Conservation (phyloP, 2,329 filamentous ascomycete species). For the Neodidymelliopsis sp. region DNA sequence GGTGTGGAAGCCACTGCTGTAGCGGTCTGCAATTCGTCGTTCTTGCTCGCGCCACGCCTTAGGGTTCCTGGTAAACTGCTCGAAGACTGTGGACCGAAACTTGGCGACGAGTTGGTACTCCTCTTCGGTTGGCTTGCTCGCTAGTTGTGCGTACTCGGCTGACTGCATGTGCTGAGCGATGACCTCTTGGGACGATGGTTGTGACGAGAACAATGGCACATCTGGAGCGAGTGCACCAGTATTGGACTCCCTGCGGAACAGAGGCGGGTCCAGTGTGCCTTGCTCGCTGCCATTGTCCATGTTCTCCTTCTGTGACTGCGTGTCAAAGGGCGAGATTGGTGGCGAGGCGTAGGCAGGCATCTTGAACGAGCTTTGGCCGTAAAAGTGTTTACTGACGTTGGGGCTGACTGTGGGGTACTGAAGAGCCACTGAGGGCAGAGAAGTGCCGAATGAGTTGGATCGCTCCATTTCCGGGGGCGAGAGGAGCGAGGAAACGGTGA, state of each 20-base stretch:
- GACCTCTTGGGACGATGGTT: slow-evolving; percentile 28
- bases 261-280: slow-evolving; percentile 44
- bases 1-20: too few relatives aligned
- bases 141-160: slow-evolving; percentile 35
- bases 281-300: slow-evolving; percentile 39
- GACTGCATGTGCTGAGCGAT: slow-evolving; percentile 49
- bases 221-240: slow-evolving; percentile 37
- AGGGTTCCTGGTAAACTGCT: slow-evolving; percentile 51
- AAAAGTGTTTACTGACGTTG: slow-evolving; percentile 26
- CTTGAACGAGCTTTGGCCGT: slow-evolving; percentile 27
- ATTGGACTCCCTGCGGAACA: slow-evolving; percentile 38
- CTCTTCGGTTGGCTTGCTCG: slow-evolving; percentile 44
- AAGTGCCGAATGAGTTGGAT: slow-evolving; percentile 50
- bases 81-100: slow-evolving; percentile 45
- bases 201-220: slow-evolving; percentile 43
- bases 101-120: slow-evolving; percentile 48
- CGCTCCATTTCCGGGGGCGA: slow-evolving; percentile 52
- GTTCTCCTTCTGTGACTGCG: slow-evolving; percentile 48
- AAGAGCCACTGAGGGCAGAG: slow-evolving; percentile 31
- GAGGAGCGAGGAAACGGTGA: slow-evolving; percentile 50
- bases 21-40: slow-evolving; percentile 59
- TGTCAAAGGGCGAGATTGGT: slow-evolving; percentile 50
- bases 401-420: slow-evolving; percentile 22
- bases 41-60: slow-evolving; percentile 52
- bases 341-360: slow-evolving; percentile 48